phyloP scores from a whole-genome alignment of 805 yeast species.

The Scheffersomyces amazonensis region DNA sequence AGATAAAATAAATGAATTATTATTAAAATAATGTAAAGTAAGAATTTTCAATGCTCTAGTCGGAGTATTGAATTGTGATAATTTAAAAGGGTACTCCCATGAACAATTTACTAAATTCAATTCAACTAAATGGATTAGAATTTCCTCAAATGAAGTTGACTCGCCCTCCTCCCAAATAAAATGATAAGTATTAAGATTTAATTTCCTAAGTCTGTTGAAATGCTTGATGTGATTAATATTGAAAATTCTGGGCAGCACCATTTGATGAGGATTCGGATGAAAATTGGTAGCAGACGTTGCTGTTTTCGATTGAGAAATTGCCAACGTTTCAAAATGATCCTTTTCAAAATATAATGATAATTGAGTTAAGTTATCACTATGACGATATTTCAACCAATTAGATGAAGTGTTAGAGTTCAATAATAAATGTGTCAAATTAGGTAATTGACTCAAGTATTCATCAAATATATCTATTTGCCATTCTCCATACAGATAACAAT shows the following conservation, averaged over 20 bases:
- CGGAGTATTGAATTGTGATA: conserved; percentile 31
- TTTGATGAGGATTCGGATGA: conserved; percentile 10
- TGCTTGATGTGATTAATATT: conserved; percentile 41
- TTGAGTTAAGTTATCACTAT: conserved; percentile 12
- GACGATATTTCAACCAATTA: conserved; percentile 39
- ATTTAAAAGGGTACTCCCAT: conserved; percentile 56
- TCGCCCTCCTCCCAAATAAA: conserved; percentile 37
- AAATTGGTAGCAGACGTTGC: neutral
- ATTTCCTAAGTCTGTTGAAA: conserved; percentile 27
- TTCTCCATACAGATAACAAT: conserved; percentile 32
- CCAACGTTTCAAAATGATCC: conserved; percentile 14
- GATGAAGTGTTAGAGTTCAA: conserved; percentile 36
- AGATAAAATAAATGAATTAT: conserved; percentile 32
- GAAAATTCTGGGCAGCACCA: conserved; percentile 29
- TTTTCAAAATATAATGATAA: conserved; percentile 26
- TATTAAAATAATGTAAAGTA: conserved; percentile 20
- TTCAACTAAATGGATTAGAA: conserved; percentile 14
- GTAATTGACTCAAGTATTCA: conserved; percentile 17
- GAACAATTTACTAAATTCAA: conserved; percentile 43
- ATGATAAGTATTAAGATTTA: conserved; percentile 40
- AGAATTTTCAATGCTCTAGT: conserved; percentile 21
- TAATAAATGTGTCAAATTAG: conserved; percentile 17
- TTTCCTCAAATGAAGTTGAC: conserved; percentile 11
- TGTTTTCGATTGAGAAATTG: conserved; percentile 1
- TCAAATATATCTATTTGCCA: conserved; percentile 31